A percentile compares a stretch with the other conserved stretches of the same genome.
Evolutionary conservation across 352 stramenopile genomes (phyloP).

Genomic region (Blastocystis sp.): DNA sequence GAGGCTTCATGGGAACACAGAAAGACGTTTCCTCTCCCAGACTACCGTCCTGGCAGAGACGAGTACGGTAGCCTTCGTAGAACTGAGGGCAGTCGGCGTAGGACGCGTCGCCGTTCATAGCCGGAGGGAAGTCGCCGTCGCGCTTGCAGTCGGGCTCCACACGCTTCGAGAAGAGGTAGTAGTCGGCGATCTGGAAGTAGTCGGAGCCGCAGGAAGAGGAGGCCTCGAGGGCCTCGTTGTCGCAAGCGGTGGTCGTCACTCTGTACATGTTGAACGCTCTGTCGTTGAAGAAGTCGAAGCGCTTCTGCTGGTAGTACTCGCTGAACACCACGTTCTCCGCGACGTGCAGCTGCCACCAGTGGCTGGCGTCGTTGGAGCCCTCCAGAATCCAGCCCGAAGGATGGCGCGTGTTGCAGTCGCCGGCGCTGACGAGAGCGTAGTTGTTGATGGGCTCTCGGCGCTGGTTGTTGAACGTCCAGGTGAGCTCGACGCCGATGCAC

Average conservation of each 20-base stretch:
- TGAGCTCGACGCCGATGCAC: background rate
- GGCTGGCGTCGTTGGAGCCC: constrained; percentile 1
- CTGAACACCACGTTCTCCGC: constrained; percentile 5
- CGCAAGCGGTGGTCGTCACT: constrained; percentile 4
- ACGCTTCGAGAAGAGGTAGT: constrained; percentile 45
- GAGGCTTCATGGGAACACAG: background rate
- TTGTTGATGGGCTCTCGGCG: constrained; percentile 48
- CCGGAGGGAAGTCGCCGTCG: constrained; percentile 23
- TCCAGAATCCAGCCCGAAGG: constrained; percentile 33
- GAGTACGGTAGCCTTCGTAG: constrained; percentile 9
- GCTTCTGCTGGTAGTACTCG: background rate
- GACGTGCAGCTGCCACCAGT: constrained; percentile 24
- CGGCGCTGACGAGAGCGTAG: constrained; percentile 18
- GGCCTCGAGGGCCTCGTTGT: background rate
- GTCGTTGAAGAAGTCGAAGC: constrained; percentile 46
- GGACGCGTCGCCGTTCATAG: constrained; percentile 31
- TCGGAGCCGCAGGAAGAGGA: background rate
- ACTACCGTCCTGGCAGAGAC: constrained; percentile 11
- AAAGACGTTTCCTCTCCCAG: background rate
- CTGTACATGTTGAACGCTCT: constrained; percentile 53
- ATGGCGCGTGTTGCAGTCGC: constrained; percentile 29
- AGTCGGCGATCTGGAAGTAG: constrained; percentile 60
- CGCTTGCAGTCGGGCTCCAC: background rate
- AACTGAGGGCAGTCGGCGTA: constrained; percentile 38
- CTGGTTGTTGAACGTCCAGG: constrained; percentile 47